Evolutionary conservation across 1,284 basidiomycete genomes (phyloP), one percentile per base, ranked within the genome.

Genomic region (Boletellus deceptivus): DNA sequence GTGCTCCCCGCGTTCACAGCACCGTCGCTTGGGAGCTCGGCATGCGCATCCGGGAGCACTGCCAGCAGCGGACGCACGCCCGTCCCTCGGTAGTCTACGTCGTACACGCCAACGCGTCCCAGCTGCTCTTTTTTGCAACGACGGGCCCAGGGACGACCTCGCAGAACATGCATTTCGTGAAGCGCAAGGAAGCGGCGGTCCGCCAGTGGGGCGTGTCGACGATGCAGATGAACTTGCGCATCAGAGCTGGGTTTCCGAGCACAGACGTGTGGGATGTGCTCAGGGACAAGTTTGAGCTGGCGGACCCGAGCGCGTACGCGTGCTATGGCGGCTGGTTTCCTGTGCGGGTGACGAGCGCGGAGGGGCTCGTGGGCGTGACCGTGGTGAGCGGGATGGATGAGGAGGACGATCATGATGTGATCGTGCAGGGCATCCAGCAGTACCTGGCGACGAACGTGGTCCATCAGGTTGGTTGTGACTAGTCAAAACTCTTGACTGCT

Each of bases 271-370:
- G n/a, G n/a, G n/a, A n/a, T n/a, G n/a, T n/a, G n/a, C n/a, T n/a
- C n/a, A n/a, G n/a, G n/a, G n/a, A n/a, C n/a, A n/a, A n/a, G n/a
- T n/a, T n/a, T n/a, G n/a, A n/a, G n/a, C n/a, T n/a, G n/a, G n/a
- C n/a, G n/a, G n/a, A n/a, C n/a, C n/a, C n/a, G n/a, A n/a, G n/a
- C n/a, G n/a, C n/a, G n/a, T n/a, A n/a, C n/a, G n/a, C n/a, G n/a
- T n/a, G n/a, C n/a, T n/a, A n/a, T 33, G 68, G 70, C 7, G 69
- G 70, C 5, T 69, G 70, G 16, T 69, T 71, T 46, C 70, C 70
- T 2, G 54, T 72, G 33, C 53, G 60, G 36, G 70, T 71, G 40
- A 58, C 55, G 61, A 57, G 56, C 13, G 65, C 71, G 22, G 71
- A 71, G 42, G 68, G 69, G 3, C 20, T 68, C 9, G 63, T 71